Conservation (phyloP, 202 grass and related monocot species). For the Eragrostis tef region DNA sequence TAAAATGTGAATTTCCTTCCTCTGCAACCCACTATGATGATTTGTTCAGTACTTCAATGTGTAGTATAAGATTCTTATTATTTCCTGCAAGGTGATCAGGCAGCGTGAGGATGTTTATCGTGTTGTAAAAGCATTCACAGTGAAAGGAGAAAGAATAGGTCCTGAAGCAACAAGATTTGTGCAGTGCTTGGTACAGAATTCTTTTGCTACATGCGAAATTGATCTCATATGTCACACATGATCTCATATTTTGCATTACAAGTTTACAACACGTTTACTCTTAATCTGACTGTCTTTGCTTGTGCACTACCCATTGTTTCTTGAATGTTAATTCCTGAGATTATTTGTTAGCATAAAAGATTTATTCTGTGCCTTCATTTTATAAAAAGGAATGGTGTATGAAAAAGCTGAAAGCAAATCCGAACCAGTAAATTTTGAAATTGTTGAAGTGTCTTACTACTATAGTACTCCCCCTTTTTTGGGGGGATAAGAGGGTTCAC, state of each 20-base stretch:
- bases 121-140: conserved; percentile 72
- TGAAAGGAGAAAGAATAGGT: conserved; percentile 69
- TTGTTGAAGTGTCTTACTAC: neutral
- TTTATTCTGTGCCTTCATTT: conserved; percentile 24
- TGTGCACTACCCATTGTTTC: neutral
- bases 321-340: conserved; percentile 30
- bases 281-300: conserved; percentile 12
- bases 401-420: conserved; percentile 37
- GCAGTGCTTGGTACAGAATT: conserved; percentile 74
- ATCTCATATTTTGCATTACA: conserved; percentile 14
- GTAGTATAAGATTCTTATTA: conserved; percentile 55
- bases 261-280: neutral
- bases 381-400: neutral
- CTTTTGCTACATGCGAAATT: conserved; percentile 24
- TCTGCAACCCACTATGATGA: conserved; percentile 17
- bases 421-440: conserved; percentile 3
- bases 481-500: too few species aligned
- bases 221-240: neutral
- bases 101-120: conserved; percentile 93
- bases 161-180: conserved; percentile 77
- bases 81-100: conserved; percentile 94
- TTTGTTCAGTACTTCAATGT: conserved; percentile 50
- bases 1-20: conserved; percentile 24
- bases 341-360: conserved; percentile 22
- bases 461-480: neutral